Base-by-base conservation (phyloP, 192 early-diverging fungal species). In the Rhizophlyctis rosea region DNA sequence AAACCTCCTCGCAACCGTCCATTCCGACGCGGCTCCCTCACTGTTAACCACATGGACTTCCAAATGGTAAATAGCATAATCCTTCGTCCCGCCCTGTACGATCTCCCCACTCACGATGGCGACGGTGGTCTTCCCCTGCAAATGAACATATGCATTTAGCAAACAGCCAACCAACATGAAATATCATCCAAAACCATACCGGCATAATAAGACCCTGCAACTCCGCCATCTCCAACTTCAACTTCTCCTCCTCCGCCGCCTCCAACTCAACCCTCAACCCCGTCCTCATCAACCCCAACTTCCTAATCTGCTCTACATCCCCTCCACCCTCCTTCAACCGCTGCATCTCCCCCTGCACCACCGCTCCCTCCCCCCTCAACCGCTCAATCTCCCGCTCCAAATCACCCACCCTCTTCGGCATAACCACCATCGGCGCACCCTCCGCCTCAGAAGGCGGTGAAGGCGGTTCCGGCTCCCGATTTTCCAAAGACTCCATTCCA, bases 1-100 rank as follows among this genome's bases (percentile, higher is more conserved):
- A 69, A 90, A 93, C 2, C 93, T 73, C 4, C 90, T 78, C 1
- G 31, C 27, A 21, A 80, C 54, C 28, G 67, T 56, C 77, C 77
- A 79, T 4, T 57, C 66, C 47, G 50, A 57, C 27, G 44, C 23
- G 1, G 25, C 66, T 13, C 52, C 49, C 23, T 59, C 66, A 25
- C 53, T 14, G 53, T 62, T 69, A 0, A 50, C 31, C 13, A 50
- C 24, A 4, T 60, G 54, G 0, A 77, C 75, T 55, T 71, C 52
- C 14, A 76, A 50, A 23, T 31, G 35, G 48, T 73, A 76, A 2
- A 65, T 50, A 2, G 58, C 58, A 36, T 53, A 65, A 3, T 52
- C 71, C 60, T 57, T 66, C 50, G 59, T 51, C 11, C 55, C 62
- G 29, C 57, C 50, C 30, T 36, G 39, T 27, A 54, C 49, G 51